Conservation (phyloP, 2,329 filamentous ascomycete genomes). For the Dryadomyces quercivorus region DNA sequence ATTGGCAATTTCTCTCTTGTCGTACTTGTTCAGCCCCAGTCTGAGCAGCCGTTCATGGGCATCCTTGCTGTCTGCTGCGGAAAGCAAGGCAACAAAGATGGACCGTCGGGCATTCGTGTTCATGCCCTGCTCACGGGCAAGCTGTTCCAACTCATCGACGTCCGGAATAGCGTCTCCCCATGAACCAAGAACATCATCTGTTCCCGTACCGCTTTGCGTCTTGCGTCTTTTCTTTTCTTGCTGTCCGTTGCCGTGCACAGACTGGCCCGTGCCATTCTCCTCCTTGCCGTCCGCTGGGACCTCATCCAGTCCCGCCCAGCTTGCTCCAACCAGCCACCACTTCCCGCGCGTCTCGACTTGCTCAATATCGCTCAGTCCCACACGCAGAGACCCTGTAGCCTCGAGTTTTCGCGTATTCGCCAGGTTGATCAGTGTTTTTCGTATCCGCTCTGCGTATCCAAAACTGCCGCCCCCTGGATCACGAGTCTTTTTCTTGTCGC, state of each 20-base stretch:
- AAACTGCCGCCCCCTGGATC: conserved; percentile 45
- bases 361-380: conserved; percentile 70
- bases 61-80: conserved; percentile 71
- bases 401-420: conserved; percentile 51
- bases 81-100: conserved; percentile 90
- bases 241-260: conserved; percentile 4
- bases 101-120: conserved; percentile 75
- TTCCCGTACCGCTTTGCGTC: conserved; percentile 22
- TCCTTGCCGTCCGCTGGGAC: conserved; percentile 1
- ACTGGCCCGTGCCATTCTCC: conserved; percentile 3
- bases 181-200: conserved; percentile 17
- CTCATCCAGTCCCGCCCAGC: conserved; percentile 49
- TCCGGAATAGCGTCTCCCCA: conserved; percentile 50
- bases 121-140: conserved; percentile 75
- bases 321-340: conserved; percentile 98
- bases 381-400: conserved; percentile 67
- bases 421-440: conserved; percentile 71
- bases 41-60: conserved; percentile 70
- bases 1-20: conserved; percentile 75
- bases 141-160: conserved; percentile 37
- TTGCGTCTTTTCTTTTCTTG: conserved; percentile 14
- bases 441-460: conserved; percentile 79
- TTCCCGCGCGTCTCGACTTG: conserved; percentile 80
- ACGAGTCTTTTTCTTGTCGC: conserved; percentile 58
- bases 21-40: conserved; percentile 72